Evolutionary conservation across 345 rosid genomes (phyloP).

Genomic region (Brassica nigra): DNA sequence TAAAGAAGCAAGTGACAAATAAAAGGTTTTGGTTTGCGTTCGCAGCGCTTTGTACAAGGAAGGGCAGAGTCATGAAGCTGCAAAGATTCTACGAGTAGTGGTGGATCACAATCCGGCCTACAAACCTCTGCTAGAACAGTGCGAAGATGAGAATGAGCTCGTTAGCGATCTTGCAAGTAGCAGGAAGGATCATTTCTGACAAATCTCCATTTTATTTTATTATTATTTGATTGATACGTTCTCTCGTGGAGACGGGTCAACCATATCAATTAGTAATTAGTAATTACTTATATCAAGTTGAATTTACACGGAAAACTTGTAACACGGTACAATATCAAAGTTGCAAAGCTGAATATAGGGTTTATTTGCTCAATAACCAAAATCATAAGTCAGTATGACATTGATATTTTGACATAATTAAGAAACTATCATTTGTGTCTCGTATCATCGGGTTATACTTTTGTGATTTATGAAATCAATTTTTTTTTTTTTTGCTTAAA

Average conservation of each 20-base stretch:
- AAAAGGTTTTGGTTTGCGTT: conserved; percentile 7
- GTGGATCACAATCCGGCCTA: conserved; percentile 61
- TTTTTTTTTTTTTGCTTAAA: too few species aligned
- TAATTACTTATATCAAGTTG: not conserved
- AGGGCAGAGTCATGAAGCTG: conserved; percentile 78
- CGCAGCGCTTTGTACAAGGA: conserved; percentile 59
- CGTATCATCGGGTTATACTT: too few species aligned
- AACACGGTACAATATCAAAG: too few species aligned
- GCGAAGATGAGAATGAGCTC: conserved; percentile 52
- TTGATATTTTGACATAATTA: too few species aligned
- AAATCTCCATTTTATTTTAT: not conserved
- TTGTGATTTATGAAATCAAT: too few species aligned
- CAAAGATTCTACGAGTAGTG: conserved; percentile 55
- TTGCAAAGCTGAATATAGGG: too few species aligned
- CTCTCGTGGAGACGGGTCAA: not conserved
- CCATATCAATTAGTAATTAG: not conserved
- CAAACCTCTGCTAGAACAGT: conserved; percentile 51
- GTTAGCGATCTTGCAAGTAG: conserved; percentile 35
- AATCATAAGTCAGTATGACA: too few species aligned
- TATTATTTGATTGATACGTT: not conserved
- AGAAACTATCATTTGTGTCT: too few species aligned
- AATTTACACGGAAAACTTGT: not conserved
- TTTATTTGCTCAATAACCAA: too few species aligned
- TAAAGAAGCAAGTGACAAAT: conserved; percentile 8
- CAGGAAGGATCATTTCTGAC: conserved; percentile 36